Evolutionary conservation across 75 land plant genomes (phyloP).

Genomic region (Cryptomeria japonica): DNA sequence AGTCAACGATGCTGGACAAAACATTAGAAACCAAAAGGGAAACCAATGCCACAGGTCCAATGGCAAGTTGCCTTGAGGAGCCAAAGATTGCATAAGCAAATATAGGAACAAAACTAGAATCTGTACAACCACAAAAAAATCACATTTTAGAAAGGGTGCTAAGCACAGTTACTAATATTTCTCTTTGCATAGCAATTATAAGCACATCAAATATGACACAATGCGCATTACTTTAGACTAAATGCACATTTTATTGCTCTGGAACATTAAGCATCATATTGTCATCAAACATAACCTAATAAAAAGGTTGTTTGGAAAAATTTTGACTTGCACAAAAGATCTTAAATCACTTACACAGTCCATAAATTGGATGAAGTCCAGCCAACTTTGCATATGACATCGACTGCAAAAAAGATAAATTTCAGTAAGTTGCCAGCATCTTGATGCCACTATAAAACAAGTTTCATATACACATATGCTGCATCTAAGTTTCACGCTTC

Average conservation of each 20-base stretch:
- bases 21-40: slow-evolving; percentile 94
- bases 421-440: slow-evolving; percentile 7
- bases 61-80: slow-evolving; percentile 94
- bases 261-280: background rate
- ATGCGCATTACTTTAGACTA: background rate
- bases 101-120: slow-evolving; percentile 89
- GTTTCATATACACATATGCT: background rate
- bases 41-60: slow-evolving; percentile 93
- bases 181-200: background rate
- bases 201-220: background rate
- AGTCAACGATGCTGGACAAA: slow-evolving; percentile 58
- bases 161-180: background rate
- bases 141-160: background rate
- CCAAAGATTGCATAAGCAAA: slow-evolving; percentile 93
- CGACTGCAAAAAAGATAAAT: slow-evolving; percentile 49
- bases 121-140: slow-evolving; percentile 33
- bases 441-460: slow-evolving; percentile 5
- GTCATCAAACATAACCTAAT: background rate
- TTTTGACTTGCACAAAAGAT: background rate
- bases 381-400: slow-evolving; percentile 99
- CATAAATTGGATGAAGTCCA: slow-evolving; percentile 95
- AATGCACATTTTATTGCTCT: background rate
- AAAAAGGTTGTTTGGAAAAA: background rate
- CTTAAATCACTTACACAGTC: slow-evolving; percentile 76
- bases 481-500: background rate